Conservation (phyloP, 2,329 filamentous ascomycete species). For the Cercospora sp. region DNA sequence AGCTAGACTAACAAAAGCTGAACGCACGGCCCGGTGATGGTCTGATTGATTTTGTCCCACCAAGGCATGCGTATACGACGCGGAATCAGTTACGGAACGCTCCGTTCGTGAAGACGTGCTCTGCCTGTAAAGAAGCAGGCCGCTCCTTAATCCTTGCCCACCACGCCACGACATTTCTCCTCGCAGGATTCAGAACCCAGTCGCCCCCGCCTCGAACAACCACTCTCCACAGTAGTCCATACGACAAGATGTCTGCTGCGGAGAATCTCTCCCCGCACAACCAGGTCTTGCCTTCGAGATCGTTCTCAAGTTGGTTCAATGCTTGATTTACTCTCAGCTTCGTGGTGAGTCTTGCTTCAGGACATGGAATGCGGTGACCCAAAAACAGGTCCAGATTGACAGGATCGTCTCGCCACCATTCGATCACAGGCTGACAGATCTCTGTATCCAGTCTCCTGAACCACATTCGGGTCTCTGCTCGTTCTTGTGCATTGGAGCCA, state of each 20-base stretch:
- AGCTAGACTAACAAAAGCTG: neutral
- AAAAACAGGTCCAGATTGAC: neutral
- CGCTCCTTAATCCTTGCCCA: neutral
- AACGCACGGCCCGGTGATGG: neutral
- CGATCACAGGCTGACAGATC: neutral
- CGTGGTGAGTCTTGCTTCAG: neutral
- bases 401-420: neutral
- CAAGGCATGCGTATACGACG: neutral
- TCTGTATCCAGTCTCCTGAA: neutral
- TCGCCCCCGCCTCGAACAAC: neutral
- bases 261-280: neutral
- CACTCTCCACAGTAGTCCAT: neutral
- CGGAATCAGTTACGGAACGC: neutral
- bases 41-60: neutral
- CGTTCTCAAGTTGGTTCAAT: conserved; percentile 1
- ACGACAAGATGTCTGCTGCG: neutral
- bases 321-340: neutral
- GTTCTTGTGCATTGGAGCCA: neutral
- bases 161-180: neutral
- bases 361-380: neutral
- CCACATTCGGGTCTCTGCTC: conserved; percentile 1
- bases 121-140: neutral
- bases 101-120: neutral
- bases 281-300: neutral
- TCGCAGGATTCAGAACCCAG: neutral